Base-by-base conservation (phyloP, 345 rosid genomes). In the Eucalyptus cloeziana region DNA sequence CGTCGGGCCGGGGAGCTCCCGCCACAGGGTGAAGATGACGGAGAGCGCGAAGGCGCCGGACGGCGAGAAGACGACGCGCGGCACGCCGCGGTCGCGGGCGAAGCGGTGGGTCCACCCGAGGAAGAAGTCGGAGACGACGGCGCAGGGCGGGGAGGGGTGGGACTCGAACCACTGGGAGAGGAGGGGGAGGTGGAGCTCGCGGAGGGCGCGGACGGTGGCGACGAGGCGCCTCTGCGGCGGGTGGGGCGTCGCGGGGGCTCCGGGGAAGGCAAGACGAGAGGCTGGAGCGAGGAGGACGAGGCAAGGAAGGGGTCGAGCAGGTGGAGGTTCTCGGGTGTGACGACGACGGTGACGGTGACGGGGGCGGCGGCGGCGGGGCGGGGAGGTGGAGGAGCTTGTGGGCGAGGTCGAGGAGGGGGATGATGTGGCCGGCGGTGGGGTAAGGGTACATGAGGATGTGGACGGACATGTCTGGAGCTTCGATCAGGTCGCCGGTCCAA, bases 351-450 rank as follows among this genome's bases (percentile, higher is more conserved):
- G 62, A 90, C 30, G 31, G 81, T 25, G 62, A 88, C 33, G 24
- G 88, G 1, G 54, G 30, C 2, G 69, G 94, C 79, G 43, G 43
- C 12, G 43, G 21, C 47, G 83, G 15, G 13, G 47, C 30, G 21
- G 40, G 88, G 49, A 14, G 95, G 86, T 58, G 93, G 91, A 86
- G 85, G 58, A 89, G 83, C 47, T 44, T 44, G 86, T 86, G 85
- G 87, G 88, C 45, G 86, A 94, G 50, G 91, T 95, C 95, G 5
- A 94, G 91, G 13, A 95, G 95, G 7, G 97, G 88, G 27, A 95
- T 94, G 64, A 87, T 86, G 92, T 96, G 98, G 89, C 98, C 98
- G 88, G 95, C 95, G 3, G 97, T 97, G 47, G 98, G 97, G 90
- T 90, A 95, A 1, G 97, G 96, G 87, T 94, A 95, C 86, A 96